phyloP scores from a whole-genome alignment of 2,329 filamentous ascomycete species.

The Pseudogymnoascus sp. region DNA sequence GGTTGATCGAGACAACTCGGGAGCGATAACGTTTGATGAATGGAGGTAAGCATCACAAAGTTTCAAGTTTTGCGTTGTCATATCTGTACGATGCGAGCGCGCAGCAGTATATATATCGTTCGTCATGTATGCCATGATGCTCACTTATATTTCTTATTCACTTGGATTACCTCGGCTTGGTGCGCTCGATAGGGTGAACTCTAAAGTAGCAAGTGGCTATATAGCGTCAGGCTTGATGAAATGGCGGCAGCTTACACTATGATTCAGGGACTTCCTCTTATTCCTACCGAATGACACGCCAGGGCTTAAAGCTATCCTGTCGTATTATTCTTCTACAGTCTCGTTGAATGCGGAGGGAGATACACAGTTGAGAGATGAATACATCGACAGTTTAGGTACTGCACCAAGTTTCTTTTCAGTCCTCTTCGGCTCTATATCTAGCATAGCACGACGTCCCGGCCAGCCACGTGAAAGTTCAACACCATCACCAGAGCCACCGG shows the following conservation, averaged over 20 bases:
- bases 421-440: conserved; percentile 69
- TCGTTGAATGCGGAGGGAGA: conserved; percentile 91
- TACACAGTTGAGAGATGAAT: conserved; percentile 83
- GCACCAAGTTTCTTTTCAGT: conserved; percentile 56
- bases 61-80: neutral
- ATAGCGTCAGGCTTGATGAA: neutral
- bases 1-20: conserved; percentile 72
- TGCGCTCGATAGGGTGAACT: neutral
- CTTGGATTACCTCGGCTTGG: neutral
- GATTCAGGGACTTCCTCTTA: conserved; percentile 74
- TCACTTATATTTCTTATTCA: neutral
- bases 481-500: conserved; percentile 5
- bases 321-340: conserved; percentile 84
- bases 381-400: conserved; percentile 91
- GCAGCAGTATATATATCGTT: neutral
- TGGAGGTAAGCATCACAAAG: conserved; percentile 66
- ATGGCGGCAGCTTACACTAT: conserved; percentile 1
- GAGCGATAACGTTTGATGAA: conserved; percentile 77
- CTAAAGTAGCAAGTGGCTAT: neutral
- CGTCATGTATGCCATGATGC: neutral
- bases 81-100: neutral
- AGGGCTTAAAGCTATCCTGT: conserved; percentile 72
- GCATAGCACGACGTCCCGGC: conserved; percentile 45
- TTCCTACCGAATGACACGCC: conserved; percentile 69
- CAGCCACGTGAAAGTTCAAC: conserved; percentile 16